phyloP scores from a whole-genome alignment of 1,284 basidiomycete genomes.

The Termitomyces sp. region DNA sequence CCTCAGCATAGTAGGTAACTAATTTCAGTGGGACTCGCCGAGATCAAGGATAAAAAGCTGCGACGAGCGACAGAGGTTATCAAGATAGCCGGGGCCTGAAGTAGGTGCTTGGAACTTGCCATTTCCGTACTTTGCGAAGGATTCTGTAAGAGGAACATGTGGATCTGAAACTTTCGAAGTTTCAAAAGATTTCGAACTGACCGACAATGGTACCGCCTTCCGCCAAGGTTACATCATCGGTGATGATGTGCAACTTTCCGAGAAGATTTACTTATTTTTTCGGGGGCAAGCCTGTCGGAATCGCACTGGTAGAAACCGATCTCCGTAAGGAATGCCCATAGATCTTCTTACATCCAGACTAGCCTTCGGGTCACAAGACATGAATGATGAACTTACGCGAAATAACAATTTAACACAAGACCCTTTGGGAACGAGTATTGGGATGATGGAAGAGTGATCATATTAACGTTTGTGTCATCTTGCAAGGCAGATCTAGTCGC shows the following conservation, averaged over 20 bases:
- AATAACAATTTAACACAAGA: conserved; percentile 46
- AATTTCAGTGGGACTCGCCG: conserved; percentile 6
- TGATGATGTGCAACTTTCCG: conserved; percentile 42
- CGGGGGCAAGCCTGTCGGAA: conserved; percentile 31
- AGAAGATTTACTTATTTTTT: conserved; percentile 38
- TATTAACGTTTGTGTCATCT: neutral
- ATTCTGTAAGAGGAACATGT: conserved; percentile 15
- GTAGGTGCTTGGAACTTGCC: conserved; percentile 31
- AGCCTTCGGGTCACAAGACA: too few species aligned
- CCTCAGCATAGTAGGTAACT: conserved; percentile 33
- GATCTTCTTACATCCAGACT: conserved; percentile 41
- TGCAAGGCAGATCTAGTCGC: too few species aligned
- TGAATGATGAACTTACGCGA: neutral
- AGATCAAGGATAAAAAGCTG: neutral
- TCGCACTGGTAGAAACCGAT: conserved; percentile 42
- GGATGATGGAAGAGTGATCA: too few species aligned
- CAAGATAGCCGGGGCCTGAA: conserved; percentile 26
- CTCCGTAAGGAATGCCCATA: conserved; percentile 39
- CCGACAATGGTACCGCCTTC: conserved; percentile 47
- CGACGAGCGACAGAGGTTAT: conserved; percentile 36
- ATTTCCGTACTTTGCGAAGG: conserved; percentile 38
- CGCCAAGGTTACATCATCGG: conserved; percentile 34
- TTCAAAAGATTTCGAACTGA: conserved; percentile 17
- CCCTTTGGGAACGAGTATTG: conserved; percentile 44
- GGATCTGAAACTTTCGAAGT: conserved; percentile 12